A percentile compares a stretch with the other conserved stretches of the same genome.
phyloP scores from a whole-genome alignment of 2,329 filamentous ascomycete genomes.

The Diplodia seriata region DNA sequence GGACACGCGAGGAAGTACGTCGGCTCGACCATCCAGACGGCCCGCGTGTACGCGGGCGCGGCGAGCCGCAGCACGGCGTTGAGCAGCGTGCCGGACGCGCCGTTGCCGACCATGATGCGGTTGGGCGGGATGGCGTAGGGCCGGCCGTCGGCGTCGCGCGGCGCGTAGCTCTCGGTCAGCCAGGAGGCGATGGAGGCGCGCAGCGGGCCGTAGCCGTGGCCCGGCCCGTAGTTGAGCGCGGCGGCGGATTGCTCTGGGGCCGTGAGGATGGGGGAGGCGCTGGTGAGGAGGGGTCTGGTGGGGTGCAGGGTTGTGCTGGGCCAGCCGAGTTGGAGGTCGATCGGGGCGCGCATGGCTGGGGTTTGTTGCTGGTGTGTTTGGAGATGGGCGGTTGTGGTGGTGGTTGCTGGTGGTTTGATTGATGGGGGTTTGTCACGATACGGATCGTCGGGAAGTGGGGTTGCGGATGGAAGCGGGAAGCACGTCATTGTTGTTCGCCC shows the following conservation, averaged over 20 bases:
- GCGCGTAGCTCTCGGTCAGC: slow-evolving; percentile 68
- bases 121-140: slow-evolving; percentile 53
- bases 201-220: slow-evolving; percentile 73
- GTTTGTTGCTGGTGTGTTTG: not conserved
- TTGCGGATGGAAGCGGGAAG: not conserved
- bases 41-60: slow-evolving; percentile 75
- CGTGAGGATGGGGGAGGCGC: slow-evolving; percentile 67
- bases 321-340: slow-evolving; percentile 74
- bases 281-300: slow-evolving; percentile 64
- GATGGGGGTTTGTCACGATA: not conserved
- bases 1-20: slow-evolving; percentile 82
- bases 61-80: slow-evolving; percentile 74
- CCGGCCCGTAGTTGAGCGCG: slow-evolving; percentile 78
- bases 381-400: not conserved
- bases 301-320: slow-evolving; percentile 71
- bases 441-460: not conserved
- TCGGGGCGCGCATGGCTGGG: slow-evolving; percentile 45
- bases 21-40: slow-evolving; percentile 81
- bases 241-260: slow-evolving; percentile 62
- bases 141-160: slow-evolving; percentile 42
- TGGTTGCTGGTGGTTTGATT: not conserved
- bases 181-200: slow-evolving; percentile 72
- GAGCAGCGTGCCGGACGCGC: slow-evolving; percentile 85
- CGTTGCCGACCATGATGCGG: slow-evolving; percentile 81
- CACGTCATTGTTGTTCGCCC: not conserved